Percentiles rank a stretch among this genome's conserved stretches.
Conservation (phyloP, 495 filamentous ascomycete genomes). For the Penicillium coffeae region DNA sequence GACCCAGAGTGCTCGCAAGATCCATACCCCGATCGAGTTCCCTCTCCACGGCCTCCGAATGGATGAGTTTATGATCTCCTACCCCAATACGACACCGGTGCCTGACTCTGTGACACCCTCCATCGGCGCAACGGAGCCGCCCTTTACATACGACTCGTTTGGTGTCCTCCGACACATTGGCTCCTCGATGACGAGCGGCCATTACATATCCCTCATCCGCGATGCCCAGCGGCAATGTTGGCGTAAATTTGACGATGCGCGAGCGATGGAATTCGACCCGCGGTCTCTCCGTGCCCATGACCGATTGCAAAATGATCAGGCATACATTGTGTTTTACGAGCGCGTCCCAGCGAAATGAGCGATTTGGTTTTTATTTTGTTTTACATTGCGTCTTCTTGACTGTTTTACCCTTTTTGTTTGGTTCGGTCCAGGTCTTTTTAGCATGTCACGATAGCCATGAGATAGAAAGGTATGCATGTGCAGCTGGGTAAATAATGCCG, state of each 20-base stretch:
- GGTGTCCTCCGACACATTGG: conserved; percentile 68
- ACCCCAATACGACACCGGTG: conserved; percentile 27
- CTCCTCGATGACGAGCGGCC: conserved; percentile 58
- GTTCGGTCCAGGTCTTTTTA: conserved; percentile 13
- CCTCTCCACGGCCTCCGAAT: conserved; percentile 62
- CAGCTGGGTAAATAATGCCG: conserved; percentile 7
- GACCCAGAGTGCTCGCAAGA: conserved; percentile 56
- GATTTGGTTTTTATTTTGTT: conserved; percentile 8
- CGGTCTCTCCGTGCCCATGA: conserved; percentile 42
- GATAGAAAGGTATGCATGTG: conserved; percentile 12
- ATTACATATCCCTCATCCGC: conserved; percentile 65
- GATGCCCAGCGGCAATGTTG: conserved; percentile 59
- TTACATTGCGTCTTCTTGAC: neutral
- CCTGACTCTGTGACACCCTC: conserved; percentile 20
- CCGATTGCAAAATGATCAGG: conserved; percentile 57
- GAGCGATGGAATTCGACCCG: conserved; percentile 56
- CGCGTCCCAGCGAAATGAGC: conserved; percentile 49
- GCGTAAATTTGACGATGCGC: conserved; percentile 64
- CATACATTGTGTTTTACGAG: conserved; percentile 67
- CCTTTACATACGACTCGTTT: conserved; percentile 70
- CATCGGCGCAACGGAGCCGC: conserved; percentile 50
- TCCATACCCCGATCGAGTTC: conserved; percentile 65
- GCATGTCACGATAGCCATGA: conserved; percentile 24
- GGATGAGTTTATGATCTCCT: conserved; percentile 51
- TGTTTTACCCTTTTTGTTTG: conserved; percentile 19